Conservation (phyloP, 169 alveolate species). For the Eimeria sp. region DNA sequence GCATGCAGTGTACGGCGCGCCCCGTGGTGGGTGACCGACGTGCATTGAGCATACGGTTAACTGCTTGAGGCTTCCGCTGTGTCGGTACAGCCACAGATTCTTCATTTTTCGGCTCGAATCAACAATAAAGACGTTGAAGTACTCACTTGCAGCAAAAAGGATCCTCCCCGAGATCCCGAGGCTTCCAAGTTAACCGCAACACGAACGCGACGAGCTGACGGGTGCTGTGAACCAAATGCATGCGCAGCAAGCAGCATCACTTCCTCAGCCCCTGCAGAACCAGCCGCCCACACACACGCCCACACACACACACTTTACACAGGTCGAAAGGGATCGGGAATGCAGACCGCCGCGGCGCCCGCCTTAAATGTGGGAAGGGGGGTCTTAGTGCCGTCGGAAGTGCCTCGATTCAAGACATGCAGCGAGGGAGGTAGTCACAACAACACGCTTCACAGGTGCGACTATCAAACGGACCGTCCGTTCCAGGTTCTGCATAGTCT, state of each 20-base stretch:
- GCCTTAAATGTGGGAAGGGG: neutral
- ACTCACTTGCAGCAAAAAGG: neutral
- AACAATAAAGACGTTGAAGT: too few relatives aligned
- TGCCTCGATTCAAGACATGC: neutral
- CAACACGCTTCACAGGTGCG: neutral
- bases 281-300: neutral
- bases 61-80: too few relatives aligned
- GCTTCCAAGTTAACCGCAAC: conserved; percentile 21
- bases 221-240: conserved; percentile 30
- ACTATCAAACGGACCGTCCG: conserved; percentile 49
- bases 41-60: too few relatives aligned
- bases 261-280: conserved; percentile 42
- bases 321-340: neutral
- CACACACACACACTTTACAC: too few relatives aligned
- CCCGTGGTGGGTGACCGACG: too few relatives aligned
- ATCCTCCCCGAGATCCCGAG: neutral
- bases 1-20: too few relatives aligned
- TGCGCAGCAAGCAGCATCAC: conserved; percentile 52
- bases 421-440: too few relatives aligned
- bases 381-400: neutral
- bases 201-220: neutral
- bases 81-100: too few relatives aligned
- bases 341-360: neutral
- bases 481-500: conserved; percentile 67
- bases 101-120: too few relatives aligned